phyloP scores from a whole-genome alignment of 805 yeast genomes.

The Wickerhamomyces strasburgensis region DNA sequence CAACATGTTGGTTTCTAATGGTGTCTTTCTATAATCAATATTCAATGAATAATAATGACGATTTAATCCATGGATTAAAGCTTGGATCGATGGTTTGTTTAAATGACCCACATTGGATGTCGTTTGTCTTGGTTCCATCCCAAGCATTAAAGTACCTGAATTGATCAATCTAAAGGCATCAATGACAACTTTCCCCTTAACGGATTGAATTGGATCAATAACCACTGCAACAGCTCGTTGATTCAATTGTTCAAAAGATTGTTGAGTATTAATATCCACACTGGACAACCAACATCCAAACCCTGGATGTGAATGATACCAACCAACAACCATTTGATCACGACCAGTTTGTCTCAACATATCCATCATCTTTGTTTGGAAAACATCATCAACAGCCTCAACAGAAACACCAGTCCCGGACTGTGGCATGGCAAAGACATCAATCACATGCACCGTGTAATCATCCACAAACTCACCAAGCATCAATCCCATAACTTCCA shows the following conservation, averaged over 20 bases:
- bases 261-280: slow-evolving; percentile 97
- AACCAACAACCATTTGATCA: slow-evolving; percentile 98
- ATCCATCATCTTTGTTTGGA: slow-evolving; percentile 99
- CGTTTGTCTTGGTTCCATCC: slow-evolving; percentile 96
- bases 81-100: slow-evolving; percentile 95
- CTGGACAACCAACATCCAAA: slow-evolving; percentile 99
- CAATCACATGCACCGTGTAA: slow-evolving; percentile 93
- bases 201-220: slow-evolving; percentile 97
- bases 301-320: slow-evolving; percentile 99
- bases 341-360: slow-evolving; percentile 99
- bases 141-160: slow-evolving; percentile 83
- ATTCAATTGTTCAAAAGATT: slow-evolving; percentile 93
- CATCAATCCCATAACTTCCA: slow-evolving; percentile 96
- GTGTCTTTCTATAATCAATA: slow-evolving; percentile 90
- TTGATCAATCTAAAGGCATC: slow-evolving; percentile 96
- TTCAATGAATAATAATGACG: slow-evolving; percentile 95
- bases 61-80: slow-evolving; percentile 93
- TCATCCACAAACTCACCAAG: slow-evolving; percentile 97
- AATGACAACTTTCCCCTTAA: slow-evolving; percentile 96
- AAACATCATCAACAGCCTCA: slow-evolving; percentile 98
- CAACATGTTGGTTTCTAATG: slow-evolving; percentile 89
- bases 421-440: slow-evolving; percentile 99
- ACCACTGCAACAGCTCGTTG: slow-evolving; percentile 97
- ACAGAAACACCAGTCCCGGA: slow-evolving; percentile 97
- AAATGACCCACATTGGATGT: slow-evolving; percentile 93